These are phyloP conservation scores for Funneliformis geosporum DNA, from an alignment of 192 early-diverging fungal genomes.

Conservation along the genomic window DNA sequence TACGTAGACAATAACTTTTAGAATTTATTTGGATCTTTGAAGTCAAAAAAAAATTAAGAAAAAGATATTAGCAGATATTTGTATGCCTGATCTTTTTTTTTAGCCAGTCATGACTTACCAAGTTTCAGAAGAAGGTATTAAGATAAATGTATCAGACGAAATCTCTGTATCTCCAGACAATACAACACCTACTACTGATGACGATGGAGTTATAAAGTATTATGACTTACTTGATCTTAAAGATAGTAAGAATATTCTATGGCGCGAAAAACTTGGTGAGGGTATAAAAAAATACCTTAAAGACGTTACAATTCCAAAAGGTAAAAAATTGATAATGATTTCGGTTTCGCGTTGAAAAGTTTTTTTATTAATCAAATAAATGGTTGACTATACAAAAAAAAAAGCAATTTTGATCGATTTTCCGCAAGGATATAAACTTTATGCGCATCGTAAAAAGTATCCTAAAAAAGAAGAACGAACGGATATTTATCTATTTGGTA, in stretches of 20 bases:
- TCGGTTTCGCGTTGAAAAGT: neutral
- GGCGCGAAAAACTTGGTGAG: neutral
- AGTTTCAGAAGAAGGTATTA: neutral
- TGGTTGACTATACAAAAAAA: neutral
- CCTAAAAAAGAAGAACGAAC: neutral
- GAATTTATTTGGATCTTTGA: too few relatives aligned
- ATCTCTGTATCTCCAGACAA: neutral
- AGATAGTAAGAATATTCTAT: neutral
- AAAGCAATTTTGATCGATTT: constrained; percentile 2
- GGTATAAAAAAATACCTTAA: neutral
- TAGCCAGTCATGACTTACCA: neutral
- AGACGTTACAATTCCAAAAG: neutral
- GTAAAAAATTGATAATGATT: neutral
- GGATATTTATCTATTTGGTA: constrained; percentile 6
- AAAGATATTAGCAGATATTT: too few relatives aligned
- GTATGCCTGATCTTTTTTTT: neutral
- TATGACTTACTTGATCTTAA: neutral
- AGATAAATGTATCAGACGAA: neutral
- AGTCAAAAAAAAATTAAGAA: too few relatives aligned
- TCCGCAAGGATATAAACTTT: constrained; percentile 2
- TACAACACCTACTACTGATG: neutral
- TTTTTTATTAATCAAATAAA: neutral
- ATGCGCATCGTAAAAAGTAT: constrained; percentile 5
- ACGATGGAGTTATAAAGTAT: neutral
- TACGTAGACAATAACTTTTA: too few relatives aligned